Evolutionary conservation across 768 basidiomycete genomes (phyloP).

Genomic region (Dentipellis fragilis): DNA sequence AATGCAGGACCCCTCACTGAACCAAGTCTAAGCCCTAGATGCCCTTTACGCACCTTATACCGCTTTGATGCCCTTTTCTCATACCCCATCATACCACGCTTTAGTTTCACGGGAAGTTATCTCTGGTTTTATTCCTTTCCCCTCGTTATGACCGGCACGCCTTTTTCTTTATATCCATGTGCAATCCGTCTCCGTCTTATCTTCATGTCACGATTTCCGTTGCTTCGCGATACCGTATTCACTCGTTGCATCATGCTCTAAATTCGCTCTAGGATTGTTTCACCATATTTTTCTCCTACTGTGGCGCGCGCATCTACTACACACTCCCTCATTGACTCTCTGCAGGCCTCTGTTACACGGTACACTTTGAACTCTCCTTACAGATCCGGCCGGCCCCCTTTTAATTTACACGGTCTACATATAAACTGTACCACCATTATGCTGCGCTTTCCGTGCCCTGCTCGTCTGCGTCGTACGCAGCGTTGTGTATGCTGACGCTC

Average conservation of each 20-base stretch:
- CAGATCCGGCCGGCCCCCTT: conserved; percentile 15
- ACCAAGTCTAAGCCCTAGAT: conserved; percentile 14
- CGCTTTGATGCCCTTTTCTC: conserved; percentile 5
- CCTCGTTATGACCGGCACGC: conserved; percentile 15
- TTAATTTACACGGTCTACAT: conserved; percentile 20
- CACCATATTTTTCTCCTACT: conserved; percentile 2
- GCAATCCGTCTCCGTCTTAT: conserved; percentile 4
- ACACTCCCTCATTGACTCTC: conserved; percentile 10
- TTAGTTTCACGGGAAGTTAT: conserved; percentile 11
- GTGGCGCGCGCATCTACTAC: conserved; percentile 3
- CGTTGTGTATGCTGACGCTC: conserved; percentile 91
- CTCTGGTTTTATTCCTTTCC: conserved; percentile 14
- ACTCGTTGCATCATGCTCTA: conserved; percentile 4
- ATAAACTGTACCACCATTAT: conserved; percentile 24
- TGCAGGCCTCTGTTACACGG: conserved; percentile 4
- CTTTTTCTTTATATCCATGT: conserved; percentile 5
- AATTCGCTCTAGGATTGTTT: conserved; percentile 3
- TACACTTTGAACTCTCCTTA: conserved; percentile 12
- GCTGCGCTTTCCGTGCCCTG: conserved; percentile 10
- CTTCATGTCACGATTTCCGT: conserved; percentile 9
- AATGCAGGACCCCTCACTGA: conserved; percentile 65
- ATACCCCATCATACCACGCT: conserved; percentile 7
- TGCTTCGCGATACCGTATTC: conserved; percentile 16
- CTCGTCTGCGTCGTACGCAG: conserved; percentile 49
- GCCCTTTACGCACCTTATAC: conserved; percentile 15